Base-by-base conservation (phyloP, 257 asterid genomes). In the Gardenia jasminoides region DNA sequence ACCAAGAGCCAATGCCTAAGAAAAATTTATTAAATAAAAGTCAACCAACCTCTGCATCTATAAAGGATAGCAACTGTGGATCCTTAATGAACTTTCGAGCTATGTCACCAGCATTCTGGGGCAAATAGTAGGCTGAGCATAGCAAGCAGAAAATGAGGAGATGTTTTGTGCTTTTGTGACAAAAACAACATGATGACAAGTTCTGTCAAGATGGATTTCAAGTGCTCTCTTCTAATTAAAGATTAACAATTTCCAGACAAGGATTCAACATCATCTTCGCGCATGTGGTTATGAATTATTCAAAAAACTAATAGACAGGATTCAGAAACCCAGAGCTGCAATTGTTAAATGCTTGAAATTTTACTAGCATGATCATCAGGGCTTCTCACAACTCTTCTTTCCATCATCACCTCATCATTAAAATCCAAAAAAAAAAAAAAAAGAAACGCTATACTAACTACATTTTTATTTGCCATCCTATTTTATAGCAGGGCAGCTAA, bases 91-190 rank as follows among this genome's bases (percentile, higher is more conserved):
- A 91, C 82, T 87, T 90, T 76, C 97, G 91, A 84, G 98, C 99
- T 82, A 93, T 88, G 79, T 80, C 92, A 76, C 99, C 99, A 79
- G 94, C 96, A 84, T 96, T 96, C 88, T 92, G 97, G 62, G 99
- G 98, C 81, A 96, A 87, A 90, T 91, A 92, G 88, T 90, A 96
- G 75, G 98, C 98, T 93, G 95, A 86, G 89, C 74, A 84, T 16
- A 41, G 22, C 76, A 80, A 71, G 59, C 75, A 80, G 28, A 71
- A 31, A 84, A 20, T 81, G 79, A 88, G 78, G 16, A 75, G 47
- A 79, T 71, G 28, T 28, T 54, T 30, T 70, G 16, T 70, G 13
- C 20, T 20, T 75, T 44, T 47, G 31, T 50, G 44, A 39, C 62
- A 3, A 72, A 1, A 72, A 43, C 39, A 70, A 59, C 48, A 54